Evolutionary conservation across 2,329 filamentous ascomycete species (phyloP), one percentile per base, ranked within the genome.

Genomic region (Xylariaceae sp.): DNA sequence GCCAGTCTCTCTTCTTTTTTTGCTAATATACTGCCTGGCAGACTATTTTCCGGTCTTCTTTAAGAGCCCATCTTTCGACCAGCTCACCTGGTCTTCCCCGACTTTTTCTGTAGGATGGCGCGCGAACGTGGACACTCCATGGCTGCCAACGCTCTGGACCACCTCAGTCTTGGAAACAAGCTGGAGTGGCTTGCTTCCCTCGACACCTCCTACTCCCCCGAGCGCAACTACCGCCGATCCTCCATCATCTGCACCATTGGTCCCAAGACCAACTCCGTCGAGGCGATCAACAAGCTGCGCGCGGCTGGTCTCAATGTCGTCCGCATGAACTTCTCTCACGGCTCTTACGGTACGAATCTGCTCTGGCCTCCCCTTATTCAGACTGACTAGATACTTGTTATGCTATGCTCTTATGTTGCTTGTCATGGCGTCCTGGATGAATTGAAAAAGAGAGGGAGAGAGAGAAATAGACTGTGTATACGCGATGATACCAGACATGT

Each of bases 161-260:
- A 96, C 78, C 86, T 96, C 74, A 84, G 85, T 73, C 86, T 89
- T 73, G 88, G 89, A 75, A 83, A 83, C 73, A 83, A 82, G 76
- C 84, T 88, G 67, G 80, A 82, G 72, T 88, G 85, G 85, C 79
- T 87, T 63, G 79, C 83, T 63, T 76, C 77, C 64, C 89, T 99
- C 73, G 88, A 97, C 81, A 97, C 93, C 67, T 89, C 94, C 74
- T 92, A 88, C 80, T 82, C 84, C 70, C 92, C 93, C 59, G 84
- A 88, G 71, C 90, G 88, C 78, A 92, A 95, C 82, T 95, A 94
- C 79, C 91, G 94, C 73, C 88, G 94, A 69, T 96, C 93, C 65
- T 96, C 92, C 73, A 99, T 99, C 81, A 97, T 99, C 78, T 92
- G 93, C 82, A 97, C 94, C 71, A 97, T 99, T 75, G 94, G 94